Conservation (phyloP, 1,139 yeast genomes). For the Pichia sp. region DNA sequence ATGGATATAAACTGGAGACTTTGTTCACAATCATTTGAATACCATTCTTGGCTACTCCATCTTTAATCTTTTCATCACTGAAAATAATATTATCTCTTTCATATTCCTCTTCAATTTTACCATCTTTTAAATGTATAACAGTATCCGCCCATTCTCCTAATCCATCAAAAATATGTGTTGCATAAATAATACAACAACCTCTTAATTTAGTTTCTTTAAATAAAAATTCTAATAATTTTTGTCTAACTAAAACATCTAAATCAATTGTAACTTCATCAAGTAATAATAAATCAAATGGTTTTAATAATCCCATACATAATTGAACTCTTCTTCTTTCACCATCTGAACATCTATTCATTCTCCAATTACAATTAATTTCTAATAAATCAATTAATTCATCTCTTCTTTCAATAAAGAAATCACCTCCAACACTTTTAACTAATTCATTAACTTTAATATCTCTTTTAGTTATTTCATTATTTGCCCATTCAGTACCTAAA, state of each 20-base stretch:
- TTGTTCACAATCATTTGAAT: slow-evolving; percentile 33
- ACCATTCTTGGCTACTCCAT: background rate
- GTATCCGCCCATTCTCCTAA: slow-evolving; percentile 84
- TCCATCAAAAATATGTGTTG: slow-evolving; percentile 96
- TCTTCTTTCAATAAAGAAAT: slow-evolving; percentile 63
- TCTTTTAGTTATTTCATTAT: slow-evolving; percentile 80
- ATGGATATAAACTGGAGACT: slow-evolving; percentile 59
- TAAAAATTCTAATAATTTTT: slow-evolving; percentile 63
- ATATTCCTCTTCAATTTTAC: slow-evolving; percentile 37
- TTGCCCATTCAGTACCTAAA: slow-evolving; percentile 97
- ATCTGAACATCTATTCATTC: slow-evolving; percentile 87
- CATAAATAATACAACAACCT: slow-evolving; percentile 72
- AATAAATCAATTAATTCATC: slow-evolving; percentile 66
- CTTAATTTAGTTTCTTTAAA: slow-evolving; percentile 62
- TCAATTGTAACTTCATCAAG: slow-evolving; percentile 96
- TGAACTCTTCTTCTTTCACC: slow-evolving; percentile 95
- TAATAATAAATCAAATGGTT: slow-evolving; percentile 81
- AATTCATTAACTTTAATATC: slow-evolving; percentile 83
- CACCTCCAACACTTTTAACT: slow-evolving; percentile 80
- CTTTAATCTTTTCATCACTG: background rate
- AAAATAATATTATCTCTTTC: slow-evolving; percentile 29
- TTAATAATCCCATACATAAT: slow-evolving; percentile 82
- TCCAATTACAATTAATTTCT: slow-evolving; percentile 85
- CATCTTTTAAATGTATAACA: slow-evolving; percentile 72
- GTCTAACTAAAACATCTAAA: slow-evolving; percentile 85